phyloP scores from a whole-genome alignment of 768 basidiomycete species.

The Mycena sanguinolenta region DNA sequence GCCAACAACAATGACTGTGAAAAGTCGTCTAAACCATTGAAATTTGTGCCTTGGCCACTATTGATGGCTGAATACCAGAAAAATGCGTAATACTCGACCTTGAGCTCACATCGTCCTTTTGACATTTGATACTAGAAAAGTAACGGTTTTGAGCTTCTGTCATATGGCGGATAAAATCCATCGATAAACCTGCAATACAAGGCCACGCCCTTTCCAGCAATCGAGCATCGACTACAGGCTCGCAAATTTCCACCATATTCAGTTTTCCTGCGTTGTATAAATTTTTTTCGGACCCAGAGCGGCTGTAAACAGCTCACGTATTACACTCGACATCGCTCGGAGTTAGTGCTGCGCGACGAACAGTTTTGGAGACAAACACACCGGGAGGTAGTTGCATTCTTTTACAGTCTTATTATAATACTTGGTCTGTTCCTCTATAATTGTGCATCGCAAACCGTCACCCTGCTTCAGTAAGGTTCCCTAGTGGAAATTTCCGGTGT shows the following conservation, averaged over 20 bases:
- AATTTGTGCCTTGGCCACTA: conserved; percentile 38
- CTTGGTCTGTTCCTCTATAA: conserved; percentile 24
- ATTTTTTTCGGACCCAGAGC: background rate
- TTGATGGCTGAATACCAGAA: background rate
- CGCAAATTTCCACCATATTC: conserved; percentile 34
- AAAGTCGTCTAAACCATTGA: conserved; percentile 34
- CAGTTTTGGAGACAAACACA: background rate
- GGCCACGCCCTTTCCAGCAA: conserved; percentile 35
- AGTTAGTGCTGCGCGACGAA: no score
- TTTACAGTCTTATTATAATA: conserved; percentile 29
- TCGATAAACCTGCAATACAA: conserved; percentile 36
- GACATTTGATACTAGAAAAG: conserved; percentile 31
- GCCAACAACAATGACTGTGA: no score
- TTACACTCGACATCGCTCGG: conserved; percentile 22
- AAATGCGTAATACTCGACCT: background rate
- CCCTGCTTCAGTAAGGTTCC: no score
- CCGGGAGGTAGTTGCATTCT: conserved; percentile 31
- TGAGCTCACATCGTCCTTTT: conserved; percentile 33
- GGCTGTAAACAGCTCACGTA: conserved; percentile 17
- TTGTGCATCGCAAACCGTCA: conserved; percentile 17
- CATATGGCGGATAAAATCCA: background rate
- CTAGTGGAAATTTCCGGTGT: no score
- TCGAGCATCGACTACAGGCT: conserved; percentile 33
- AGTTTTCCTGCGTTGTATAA: conserved; percentile 19
- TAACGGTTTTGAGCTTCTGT: background rate